Percentiles rank a stretch among this genome's conserved stretches.
Conservation (phyloP, 1,139 yeast species). For the Zygosaccharomyces sapae region DNA sequence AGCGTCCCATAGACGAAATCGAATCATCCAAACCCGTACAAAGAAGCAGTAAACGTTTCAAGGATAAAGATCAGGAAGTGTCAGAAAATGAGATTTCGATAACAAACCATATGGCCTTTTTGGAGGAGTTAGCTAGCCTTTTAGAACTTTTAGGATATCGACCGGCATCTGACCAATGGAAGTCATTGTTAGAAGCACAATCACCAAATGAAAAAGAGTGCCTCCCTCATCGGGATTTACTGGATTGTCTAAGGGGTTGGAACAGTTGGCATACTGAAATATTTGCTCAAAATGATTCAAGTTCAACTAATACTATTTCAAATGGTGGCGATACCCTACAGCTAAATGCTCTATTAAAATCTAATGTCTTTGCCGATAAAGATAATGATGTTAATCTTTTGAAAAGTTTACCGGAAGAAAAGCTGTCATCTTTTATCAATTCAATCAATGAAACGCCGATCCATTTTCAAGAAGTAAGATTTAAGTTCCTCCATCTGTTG, state of each 20-base stretch:
- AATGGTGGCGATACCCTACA: constrained; percentile 24
- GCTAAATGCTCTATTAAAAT: constrained; percentile 30
- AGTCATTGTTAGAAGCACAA: constrained; percentile 17
- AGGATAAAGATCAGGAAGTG: constrained; percentile 35
- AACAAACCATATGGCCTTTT: constrained; percentile 13
- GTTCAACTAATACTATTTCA: constrained; percentile 6
- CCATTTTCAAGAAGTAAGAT: constrained; percentile 49
- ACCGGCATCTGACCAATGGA: constrained; percentile 15
- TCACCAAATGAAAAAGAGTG: constrained; percentile 6
- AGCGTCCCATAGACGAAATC: constrained; percentile 10
- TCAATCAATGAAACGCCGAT: constrained; percentile 35
- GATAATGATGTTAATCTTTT: constrained; percentile 14
- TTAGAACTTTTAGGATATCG: constrained; percentile 13
- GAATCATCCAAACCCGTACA: constrained; percentile 27
- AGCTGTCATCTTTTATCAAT: constrained; percentile 36
- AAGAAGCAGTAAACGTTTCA: constrained; percentile 40
- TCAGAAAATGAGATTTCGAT: constrained; percentile 23
- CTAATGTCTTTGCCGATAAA: constrained; percentile 28
- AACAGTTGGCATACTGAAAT: constrained; percentile 38
- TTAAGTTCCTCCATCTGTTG: constrained; percentile 42
- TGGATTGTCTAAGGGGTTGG: constrained; percentile 43
- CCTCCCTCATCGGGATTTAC: constrained; percentile 38
- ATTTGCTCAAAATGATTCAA: constrained; percentile 32
- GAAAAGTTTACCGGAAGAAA: constrained; percentile 27
- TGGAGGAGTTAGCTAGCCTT: constrained; percentile 12